Evolutionary conservation across 202 grass and related monocot species (phyloP), one percentile per base, ranked within the genome.

Genomic region (Panicum hallii): DNA sequence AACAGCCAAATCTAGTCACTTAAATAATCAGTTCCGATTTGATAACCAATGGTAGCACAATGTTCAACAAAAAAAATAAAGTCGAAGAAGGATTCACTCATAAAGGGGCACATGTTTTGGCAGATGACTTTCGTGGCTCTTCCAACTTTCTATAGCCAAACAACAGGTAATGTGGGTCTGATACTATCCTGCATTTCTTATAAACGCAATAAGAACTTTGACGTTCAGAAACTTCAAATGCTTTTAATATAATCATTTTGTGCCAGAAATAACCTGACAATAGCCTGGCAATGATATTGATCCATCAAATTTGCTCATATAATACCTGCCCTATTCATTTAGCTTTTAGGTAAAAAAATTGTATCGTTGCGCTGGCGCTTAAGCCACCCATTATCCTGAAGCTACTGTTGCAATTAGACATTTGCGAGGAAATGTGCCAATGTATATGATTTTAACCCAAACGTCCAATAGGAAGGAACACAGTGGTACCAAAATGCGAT

Each of bases 171-270:
- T 17, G 32, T 57, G 34, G 32, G 63, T 16, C 32, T 69, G 67
- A 44, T 43, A 15, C 2, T 81, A 56, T 30, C n/a, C 14, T 7
- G 11, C 45, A 55, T 70, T 70, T 55, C 64, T 57, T 13, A 53
- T 60, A 65, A 20, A 49, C 6, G 8, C 60, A 49, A 50, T 4
- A 46, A 11, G 53, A 50, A 20, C 28, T 62, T 62, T 64, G 75
- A 64, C 16, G 36, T 79, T 48, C 70, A 65, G 23, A 34, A 79
- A 49, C 22, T n/a, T 32, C 26, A 63, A 49, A 78, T 78, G 42
- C 42, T 78, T 64, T 20, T 64, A 11, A 20, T 7, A 49, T 78
- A 64, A 14, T 22, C 23, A 78, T 32, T 20, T 4, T 6, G 2
- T 63, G 42, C 34, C 23, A 28, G 22, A 47, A 11, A 64, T 4